phyloP scores from a whole-genome alignment of 192 early-diverging fungal species.

The Podila clonocystis region DNA sequence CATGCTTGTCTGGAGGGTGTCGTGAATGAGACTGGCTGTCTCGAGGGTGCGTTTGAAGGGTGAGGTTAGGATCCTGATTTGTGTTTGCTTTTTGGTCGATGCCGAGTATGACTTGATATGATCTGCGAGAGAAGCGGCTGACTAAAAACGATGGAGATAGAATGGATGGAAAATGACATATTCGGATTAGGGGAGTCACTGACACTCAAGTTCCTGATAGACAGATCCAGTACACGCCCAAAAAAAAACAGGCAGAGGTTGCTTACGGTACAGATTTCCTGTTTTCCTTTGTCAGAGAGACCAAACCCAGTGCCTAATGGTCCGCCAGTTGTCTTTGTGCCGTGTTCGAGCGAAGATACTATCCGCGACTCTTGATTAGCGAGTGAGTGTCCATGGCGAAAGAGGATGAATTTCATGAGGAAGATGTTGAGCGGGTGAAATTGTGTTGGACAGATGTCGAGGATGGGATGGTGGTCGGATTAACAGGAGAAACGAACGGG shows the following conservation, averaged over 20 bases:
- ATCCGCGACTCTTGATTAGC: conserved; percentile 64
- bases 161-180: not conserved
- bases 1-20: conserved; percentile 18
- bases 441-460: no score
- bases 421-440: not conserved
- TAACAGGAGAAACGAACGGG: no score
- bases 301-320: conserved; percentile 61
- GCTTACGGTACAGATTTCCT: conserved; percentile 56
- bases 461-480: not conserved
- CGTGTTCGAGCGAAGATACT: conserved; percentile 63
- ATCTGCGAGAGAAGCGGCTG: conserved; percentile 31
- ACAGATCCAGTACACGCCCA: not conserved
- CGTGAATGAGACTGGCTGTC: conserved; percentile 58
- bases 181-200: not conserved
- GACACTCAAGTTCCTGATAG: not conserved
- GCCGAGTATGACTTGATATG: conserved; percentile 27
- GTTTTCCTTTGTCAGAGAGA: conserved; percentile 57
- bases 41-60: conserved; percentile 62
- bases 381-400: conserved; percentile 67
- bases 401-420: conserved; percentile 47
- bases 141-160: conserved; percentile 6
- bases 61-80: conserved; percentile 57
- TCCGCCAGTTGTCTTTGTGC: conserved; percentile 56
- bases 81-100: not conserved
- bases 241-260: not conserved